A percentile compares a stretch with the other conserved stretches of the same genome.
These are phyloP conservation scores for Russula foetens DNA, from an alignment of 768 basidiomycete genomes.

Conservation along the genomic window DNA sequence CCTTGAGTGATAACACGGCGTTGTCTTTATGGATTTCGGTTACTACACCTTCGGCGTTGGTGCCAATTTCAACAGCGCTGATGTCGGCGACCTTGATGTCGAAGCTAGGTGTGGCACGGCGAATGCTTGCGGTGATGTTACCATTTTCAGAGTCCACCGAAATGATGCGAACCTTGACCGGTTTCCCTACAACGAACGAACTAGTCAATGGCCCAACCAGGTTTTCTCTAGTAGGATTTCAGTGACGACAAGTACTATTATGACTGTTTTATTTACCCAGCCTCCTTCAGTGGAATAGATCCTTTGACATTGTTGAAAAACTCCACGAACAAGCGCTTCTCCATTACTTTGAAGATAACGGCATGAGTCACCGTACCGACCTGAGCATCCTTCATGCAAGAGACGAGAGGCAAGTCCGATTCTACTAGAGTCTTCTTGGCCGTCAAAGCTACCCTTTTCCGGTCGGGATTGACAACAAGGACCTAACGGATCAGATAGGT, in stretches of 20 bases:
- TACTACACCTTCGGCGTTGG: conserved; percentile 62
- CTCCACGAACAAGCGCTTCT: conserved; percentile 77
- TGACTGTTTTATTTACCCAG: conserved; percentile 46
- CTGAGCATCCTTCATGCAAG: conserved; percentile 56
- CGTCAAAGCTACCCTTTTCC: conserved; percentile 77
- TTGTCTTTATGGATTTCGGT: conserved; percentile 82
- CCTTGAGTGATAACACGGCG: conserved; percentile 61
- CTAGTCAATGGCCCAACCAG: conserved; percentile 46
- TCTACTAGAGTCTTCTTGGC: conserved; percentile 88
- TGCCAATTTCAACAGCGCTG: conserved; percentile 68
- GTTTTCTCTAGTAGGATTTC: conserved; percentile 48
- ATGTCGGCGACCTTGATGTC: conserved; percentile 49
- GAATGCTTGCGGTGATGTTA: conserved; percentile 78
- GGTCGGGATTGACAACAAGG: conserved; percentile 70
- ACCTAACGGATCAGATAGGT: conserved; percentile 40
- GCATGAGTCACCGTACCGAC: conserved; percentile 70
- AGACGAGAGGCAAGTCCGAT: conserved; percentile 63
- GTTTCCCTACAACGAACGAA: conserved; percentile 71
- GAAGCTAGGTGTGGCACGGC: conserved; percentile 57
- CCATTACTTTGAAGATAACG: conserved; percentile 74
- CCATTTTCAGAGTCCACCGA: conserved; percentile 47
- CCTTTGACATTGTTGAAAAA: conserved; percentile 88
- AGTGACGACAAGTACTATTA: background rate
- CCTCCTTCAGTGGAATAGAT: conserved; percentile 70
- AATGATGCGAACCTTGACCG: conserved; percentile 76